A percentile compares a stretch with the other conserved stretches of the same genome.
Evolutionary conservation across 2,329 filamentous ascomycete species (phyloP).

Genomic region (Phaeophleospora eucalypticola): DNA sequence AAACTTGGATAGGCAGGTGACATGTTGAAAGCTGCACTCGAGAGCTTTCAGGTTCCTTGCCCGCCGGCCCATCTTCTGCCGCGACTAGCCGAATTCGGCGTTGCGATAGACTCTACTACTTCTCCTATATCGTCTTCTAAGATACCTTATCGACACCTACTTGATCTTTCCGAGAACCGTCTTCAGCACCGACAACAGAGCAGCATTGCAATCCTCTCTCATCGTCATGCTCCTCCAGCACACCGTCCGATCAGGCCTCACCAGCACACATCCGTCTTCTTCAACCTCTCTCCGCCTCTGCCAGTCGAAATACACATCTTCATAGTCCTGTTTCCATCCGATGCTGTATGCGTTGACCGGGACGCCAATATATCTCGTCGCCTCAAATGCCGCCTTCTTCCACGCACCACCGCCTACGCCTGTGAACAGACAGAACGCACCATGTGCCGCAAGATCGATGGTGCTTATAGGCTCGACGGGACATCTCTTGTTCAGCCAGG

Average conservation of each 20-base stretch:
- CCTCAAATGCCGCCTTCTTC: constrained; percentile 47
- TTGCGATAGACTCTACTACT: too few relatives aligned
- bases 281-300: constrained; percentile 49
- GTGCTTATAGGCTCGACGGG: constrained; percentile 50
- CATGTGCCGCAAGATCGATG: constrained; percentile 57
- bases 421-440: constrained; percentile 40
- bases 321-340: constrained; percentile 56
- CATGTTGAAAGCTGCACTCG: too few relatives aligned
- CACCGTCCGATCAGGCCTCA: constrained; percentile 57
- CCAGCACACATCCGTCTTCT: constrained; percentile 56
- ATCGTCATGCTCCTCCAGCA: constrained; percentile 46
- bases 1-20: too few relatives aligned
- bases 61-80: not conserved
- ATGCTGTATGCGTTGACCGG: constrained; percentile 50
- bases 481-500: constrained; percentile 53
- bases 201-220: constrained; percentile 23
- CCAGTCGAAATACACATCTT: constrained; percentile 63
- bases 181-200: constrained; percentile 23
- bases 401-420: constrained; percentile 56
- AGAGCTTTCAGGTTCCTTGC: too few relatives aligned
- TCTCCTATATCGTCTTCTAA: too few relatives aligned
- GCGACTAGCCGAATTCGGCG: not conserved
- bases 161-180: constrained; percentile 21
- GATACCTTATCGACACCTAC: not conserved
- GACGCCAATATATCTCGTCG: constrained; percentile 41